phyloP scores from a whole-genome alignment of 805 yeast species.

The Myxozyma sirexii region DNA sequence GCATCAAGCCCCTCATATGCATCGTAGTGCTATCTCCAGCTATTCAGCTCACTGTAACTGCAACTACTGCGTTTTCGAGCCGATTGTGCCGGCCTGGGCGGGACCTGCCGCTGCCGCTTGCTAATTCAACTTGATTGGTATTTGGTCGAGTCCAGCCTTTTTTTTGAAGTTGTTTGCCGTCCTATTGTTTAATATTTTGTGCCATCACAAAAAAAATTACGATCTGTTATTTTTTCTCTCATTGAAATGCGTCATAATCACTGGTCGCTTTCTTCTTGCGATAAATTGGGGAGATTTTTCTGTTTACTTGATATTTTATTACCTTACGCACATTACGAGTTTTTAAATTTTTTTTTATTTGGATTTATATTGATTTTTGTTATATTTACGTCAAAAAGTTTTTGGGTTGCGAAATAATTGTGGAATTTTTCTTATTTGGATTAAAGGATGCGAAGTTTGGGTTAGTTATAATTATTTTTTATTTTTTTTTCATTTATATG shows the following conservation, averaged over 20 bases:
- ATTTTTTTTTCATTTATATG: not conserved
- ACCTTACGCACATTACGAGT: not conserved
- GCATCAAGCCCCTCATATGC: constrained; percentile 6
- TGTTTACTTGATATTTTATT: not conserved
- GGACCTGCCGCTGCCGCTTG: constrained; percentile 30
- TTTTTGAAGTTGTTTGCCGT: not conserved
- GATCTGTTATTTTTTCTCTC: not conserved
- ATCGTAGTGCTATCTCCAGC: constrained; percentile 4
- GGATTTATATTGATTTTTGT: not conserved
- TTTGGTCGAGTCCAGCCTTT: not conserved
- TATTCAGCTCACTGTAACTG: constrained; percentile 26
- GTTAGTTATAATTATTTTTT: not conserved
- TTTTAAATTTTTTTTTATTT: not conserved
- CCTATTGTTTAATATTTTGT: not conserved
- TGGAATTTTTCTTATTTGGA: not conserved
- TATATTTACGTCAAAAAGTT: not conserved
- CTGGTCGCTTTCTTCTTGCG: no score
- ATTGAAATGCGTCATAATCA: no score
- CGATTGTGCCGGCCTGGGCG: constrained; percentile 12
- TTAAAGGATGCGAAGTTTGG: not conserved
- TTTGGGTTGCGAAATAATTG: not conserved
- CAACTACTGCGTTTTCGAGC: constrained; percentile 28
- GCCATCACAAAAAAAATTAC: not conserved
- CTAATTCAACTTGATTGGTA: not conserved
- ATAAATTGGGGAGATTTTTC: no score